Percentiles rank a stretch among this genome's conserved stretches.
Evolutionary conservation across 805 yeast species (phyloP).

Genomic region (Metschnikowia gruessii): DNA sequence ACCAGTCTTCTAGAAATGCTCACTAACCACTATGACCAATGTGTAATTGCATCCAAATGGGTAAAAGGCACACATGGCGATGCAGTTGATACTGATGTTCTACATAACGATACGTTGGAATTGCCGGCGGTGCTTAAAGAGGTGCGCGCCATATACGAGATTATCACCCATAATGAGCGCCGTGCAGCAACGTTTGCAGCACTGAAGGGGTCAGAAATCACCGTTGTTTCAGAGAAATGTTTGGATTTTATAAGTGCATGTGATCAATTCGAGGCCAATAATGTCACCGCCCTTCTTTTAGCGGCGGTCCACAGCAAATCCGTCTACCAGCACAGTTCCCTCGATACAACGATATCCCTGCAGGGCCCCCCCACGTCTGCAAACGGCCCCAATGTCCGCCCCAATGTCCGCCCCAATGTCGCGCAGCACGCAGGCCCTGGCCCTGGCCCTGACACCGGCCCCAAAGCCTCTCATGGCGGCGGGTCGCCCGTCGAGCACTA

Average conservation of each 20-base stretch:
- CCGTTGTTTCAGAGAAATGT: conserved; percentile 16
- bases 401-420: no score
- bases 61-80: background rate
- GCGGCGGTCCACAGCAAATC: background rate
- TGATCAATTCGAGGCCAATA: conserved; percentile 23
- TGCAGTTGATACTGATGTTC: conserved; percentile 40
- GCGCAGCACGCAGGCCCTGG: no score
- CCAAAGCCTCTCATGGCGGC: no score
- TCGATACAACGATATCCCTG: background rate
- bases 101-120: conserved; percentile 53
- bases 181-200: conserved; percentile 27
- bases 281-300: conserved; percentile 24
- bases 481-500: conserved; percentile 22
- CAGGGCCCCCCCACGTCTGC: background rate
- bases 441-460: no score
- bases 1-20: conserved; percentile 67
- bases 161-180: conserved; percentile 34
- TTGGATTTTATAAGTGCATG: conserved; percentile 20
- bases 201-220: conserved; percentile 17
- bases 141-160: conserved; percentile 29
- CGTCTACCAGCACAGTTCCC: background rate
- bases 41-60: conserved; percentile 43
- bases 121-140: conserved; percentile 52
- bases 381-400: background rate
- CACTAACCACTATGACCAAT: conserved; percentile 82